Base-by-base conservation (phyloP, 768 basidiomycete species). In the Xerocomellus dryophilus region DNA sequence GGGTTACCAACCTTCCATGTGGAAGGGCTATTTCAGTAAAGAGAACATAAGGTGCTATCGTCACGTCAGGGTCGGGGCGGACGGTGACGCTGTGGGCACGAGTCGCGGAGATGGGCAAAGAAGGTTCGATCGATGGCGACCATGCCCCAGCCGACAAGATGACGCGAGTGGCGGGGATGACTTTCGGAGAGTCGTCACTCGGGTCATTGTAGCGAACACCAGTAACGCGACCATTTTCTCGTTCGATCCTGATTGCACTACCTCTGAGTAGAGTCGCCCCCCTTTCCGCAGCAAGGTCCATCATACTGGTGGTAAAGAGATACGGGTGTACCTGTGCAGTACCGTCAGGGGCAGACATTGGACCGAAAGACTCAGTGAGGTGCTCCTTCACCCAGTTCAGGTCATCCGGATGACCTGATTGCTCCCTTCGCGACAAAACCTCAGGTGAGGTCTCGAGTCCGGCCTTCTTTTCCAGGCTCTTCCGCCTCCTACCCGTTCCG, bases 91-190 rank as follows among this genome's bases (percentile, higher is more conserved):
- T 88, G 67, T 90, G 88, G 0, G 86, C 87, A 49, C 88, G 84
- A 7, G 78, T 83, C 40, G 78, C 78, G n/a, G 73, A 63, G 59
- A 90, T 77, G 15, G 85, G 84, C 27, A 89, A 75, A 18, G 70
- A 57, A 9, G 79, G 74, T 31, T 87, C 47, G 53, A 95, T 66
- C 9, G 64, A 64, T 8, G 89, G 76, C 0, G 90, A 89, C 93
- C 93, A 97, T 15, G 90, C 88, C 23, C 93, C 93, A n/a, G 89
- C 89, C 38, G 85, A 80, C 46, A 97, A 68, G 38, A 96, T 74
- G 57, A 93, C 81, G 51, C 86, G 77, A 10, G 86, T 86, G 15
- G 87, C 85, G 0, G 76, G 67, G 17, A 87, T 62, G n/a, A 69
- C 69, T 52, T 66, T 66, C 7, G 56, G 59, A 23, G 63, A 58